Evolutionary conservation across 192 early-diverging fungal genomes (phyloP), one percentile per base, ranked within the genome.

Genomic region (Umbelopsis sp.): DNA sequence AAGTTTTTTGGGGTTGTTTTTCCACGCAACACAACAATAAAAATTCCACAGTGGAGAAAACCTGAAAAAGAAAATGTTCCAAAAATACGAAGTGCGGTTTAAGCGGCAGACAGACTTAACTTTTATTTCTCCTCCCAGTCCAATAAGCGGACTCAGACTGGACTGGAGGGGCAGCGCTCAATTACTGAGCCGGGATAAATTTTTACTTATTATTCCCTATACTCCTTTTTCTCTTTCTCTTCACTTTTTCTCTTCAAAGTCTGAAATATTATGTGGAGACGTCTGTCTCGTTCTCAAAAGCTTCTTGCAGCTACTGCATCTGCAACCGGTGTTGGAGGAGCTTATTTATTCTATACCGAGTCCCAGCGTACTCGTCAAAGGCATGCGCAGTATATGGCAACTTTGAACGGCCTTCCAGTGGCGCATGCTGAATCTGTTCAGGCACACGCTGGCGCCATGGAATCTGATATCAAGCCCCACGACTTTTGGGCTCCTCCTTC

Each of bases 401-500:
- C 45, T 25, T 24, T 70, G 5, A 34, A 45, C 7, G 45, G 26
- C 49, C 52, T 59, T 68, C 38, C 68, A 29, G 24, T 74, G 21
- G 22, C 66, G 8, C 34, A 66, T 26, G 51, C 44, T 29, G 56
- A 62, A 31, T 69, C 68, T 4, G 11, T 62, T 32, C 70, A 49
- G 26, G 51, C 36, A 1, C 66, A 74, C 4, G 24, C 32, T 38
- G 45, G 69, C 51, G 25, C 38, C 8, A 20, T 67, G n/a, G 45
- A 65, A 68, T 25, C 51, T 68, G 34, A 53, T 16, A 62, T 34
- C 62, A 83, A 84, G 36, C 85, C 88, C n/a, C 86, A 86, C 22
- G 86, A 86, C 29, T 89, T 91, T 80, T 93, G 92, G 92, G 81
- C 88, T 5, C 88, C 89, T 26, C 92, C 92, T 45, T 87, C 86